Evolutionary conservation across 768 basidiomycete species (phyloP), one percentile per base, ranked within the genome.

Genomic region (Lentinula boryana): DNA sequence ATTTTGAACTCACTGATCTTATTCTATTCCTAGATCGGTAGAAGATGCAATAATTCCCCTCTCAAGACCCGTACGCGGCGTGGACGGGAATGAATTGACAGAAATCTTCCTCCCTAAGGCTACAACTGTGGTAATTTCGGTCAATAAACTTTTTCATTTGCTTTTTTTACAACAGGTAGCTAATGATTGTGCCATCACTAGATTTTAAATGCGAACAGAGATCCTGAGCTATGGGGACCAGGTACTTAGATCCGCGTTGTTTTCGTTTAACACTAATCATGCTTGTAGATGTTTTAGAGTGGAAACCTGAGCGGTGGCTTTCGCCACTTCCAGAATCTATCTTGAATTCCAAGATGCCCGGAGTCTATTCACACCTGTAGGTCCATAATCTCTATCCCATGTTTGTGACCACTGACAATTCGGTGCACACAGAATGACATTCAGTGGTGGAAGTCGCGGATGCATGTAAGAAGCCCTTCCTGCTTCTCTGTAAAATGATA

Each of bases 271-370:
- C 8, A 27, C 27, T 15, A 13, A 27, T 56, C 13, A 6, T 8
- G 8, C 5, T 6, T 27, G 13, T 27, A 41, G 79, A 82, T 62
- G 75, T 75, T 0, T 50, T 67, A 21, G 76, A 80, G 61, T 80
- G 76, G 74, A 79, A 76, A 57, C 80, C 79, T 2, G 78, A 80
- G 56, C 69, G 79, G 9, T 81, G 80, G 79, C 66, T 80, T 1
- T 61, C 63, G 4, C 68, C 71, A 1, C 66, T 77, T n/a, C 78
- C 76, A 2, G 65, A 71, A 10, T 63, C 65, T n/a, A 69, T 78
- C 16, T 60, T 52, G 4, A 67, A 72, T 18, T 73, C 76, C 1
- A 68, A 67, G 32, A 65, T 75, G 31, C 72, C 75, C 21, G 73
- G 74, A 7, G 63, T 76, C 8, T 76, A 76, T 60, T 69, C 76